A percentile compares a stretch with the other conserved stretches of the same genome.
Evolutionary conservation across 1,284 basidiomycete genomes (phyloP).

Genomic region (Melanopsichium pennsylvanicum): DNA sequence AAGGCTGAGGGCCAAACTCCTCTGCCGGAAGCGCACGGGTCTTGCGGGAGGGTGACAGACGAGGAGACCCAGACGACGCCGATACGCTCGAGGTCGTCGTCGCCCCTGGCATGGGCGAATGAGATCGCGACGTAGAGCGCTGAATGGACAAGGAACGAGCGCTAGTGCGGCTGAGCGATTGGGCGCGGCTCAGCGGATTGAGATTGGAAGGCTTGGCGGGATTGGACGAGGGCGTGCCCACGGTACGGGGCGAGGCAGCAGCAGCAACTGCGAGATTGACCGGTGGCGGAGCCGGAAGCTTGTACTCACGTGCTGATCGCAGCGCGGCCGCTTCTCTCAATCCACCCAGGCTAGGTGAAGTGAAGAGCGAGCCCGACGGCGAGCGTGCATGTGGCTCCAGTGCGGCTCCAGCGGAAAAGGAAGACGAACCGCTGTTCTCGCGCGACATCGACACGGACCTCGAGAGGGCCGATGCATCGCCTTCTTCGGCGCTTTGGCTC

Average conservation of each 20-base stretch:
- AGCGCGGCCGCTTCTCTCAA: slow-evolving; percentile 31
- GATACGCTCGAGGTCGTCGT: slow-evolving; percentile 51
- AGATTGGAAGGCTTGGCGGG: slow-evolving; percentile 38
- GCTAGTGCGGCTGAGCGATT: slow-evolving; percentile 29
- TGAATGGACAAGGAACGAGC: slow-evolving; percentile 73
- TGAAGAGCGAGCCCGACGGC: slow-evolving; percentile 24
- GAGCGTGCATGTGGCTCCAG: slow-evolving; percentile 20
- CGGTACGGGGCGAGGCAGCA: slow-evolving; percentile 22
- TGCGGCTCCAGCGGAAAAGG: slow-evolving; percentile 37
- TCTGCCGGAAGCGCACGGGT: slow-evolving; percentile 47
- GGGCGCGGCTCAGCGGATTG: slow-evolving; percentile 42
- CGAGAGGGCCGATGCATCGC: slow-evolving; percentile 1
- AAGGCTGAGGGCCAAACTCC: slow-evolving; percentile 42
- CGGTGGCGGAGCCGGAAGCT: slow-evolving; percentile 46
- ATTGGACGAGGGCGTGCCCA: slow-evolving; percentile 23
- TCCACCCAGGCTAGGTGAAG: slow-evolving; percentile 32
- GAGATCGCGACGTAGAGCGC: slow-evolving; percentile 92
- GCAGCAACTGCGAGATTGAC: slow-evolving; percentile 35
- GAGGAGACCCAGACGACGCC: slow-evolving; percentile 50
- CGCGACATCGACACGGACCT: slow-evolving; percentile 27
- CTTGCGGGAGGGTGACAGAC: slow-evolving; percentile 51
- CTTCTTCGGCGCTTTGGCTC: neutral
- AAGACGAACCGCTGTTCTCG: slow-evolving; percentile 21
- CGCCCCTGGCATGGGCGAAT: slow-evolving; percentile 80
- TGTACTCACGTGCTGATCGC: slow-evolving; percentile 42